Conservation (phyloP, 164 flowering plant genomes). For the Vitis rotundifolia region DNA sequence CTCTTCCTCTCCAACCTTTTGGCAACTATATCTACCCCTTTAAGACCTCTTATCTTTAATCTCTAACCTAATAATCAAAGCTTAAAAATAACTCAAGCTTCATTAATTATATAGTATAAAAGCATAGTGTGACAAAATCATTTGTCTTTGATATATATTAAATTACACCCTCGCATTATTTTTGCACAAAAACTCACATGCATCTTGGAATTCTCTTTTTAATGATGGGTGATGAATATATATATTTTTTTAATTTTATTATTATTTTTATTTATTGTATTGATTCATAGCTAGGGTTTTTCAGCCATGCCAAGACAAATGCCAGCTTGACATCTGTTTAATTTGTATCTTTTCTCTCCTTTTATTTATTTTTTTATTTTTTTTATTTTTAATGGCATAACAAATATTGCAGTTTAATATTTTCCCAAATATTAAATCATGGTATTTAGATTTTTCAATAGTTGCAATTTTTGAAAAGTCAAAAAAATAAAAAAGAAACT, state of each 20-base stretch:
- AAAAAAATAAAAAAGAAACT: background rate
- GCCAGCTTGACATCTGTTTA: constrained; percentile 14
- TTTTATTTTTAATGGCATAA: background rate
- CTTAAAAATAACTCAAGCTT: background rate
- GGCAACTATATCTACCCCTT: constrained; percentile 21
- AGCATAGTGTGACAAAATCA: no score
- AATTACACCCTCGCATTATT: no score
- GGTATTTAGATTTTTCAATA: background rate
- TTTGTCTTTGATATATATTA: no score
- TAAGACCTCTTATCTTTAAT: background rate
- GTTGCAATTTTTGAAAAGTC: no score
- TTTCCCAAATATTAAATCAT: background rate
- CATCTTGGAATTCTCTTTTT: no score
- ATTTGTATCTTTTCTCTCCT: constrained; percentile 7
- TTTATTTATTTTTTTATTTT: constrained; percentile 7
- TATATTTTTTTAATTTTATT: no score
- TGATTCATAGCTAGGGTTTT: background rate
- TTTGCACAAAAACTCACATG: no score
- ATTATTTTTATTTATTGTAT: no score
- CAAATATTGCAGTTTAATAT: background rate
- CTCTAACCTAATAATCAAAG: background rate
- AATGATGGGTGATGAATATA: no score
- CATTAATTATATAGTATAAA: background rate
- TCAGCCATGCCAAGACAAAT: constrained; percentile 19
- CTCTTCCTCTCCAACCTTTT: constrained; percentile 40